Evolutionary conservation across 306 rosid genomes (phyloP), one percentile per base, ranked within the genome.

Genomic region (Begonia loranthoides): DNA sequence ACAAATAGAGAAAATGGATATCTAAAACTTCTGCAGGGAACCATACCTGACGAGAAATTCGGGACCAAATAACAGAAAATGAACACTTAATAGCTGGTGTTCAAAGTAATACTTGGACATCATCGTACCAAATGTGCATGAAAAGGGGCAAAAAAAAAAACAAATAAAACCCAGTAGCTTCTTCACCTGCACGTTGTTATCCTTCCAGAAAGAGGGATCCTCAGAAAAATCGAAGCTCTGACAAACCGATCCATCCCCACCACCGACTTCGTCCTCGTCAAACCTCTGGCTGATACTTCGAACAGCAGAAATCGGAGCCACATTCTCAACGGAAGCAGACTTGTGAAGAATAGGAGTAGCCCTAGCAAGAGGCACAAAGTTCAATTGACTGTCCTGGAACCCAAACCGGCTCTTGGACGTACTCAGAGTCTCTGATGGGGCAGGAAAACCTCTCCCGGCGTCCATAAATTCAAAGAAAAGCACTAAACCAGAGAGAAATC

Each of bases 151-250:
- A 28, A 28, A 28, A 28, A 28, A 28, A 28, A 28, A 28, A 28
- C 9, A 28, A 2, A 28, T 28, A 7, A 3, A 28, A 28, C 9
- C 36, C 6, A 28, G 36, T 28, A 28, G 36, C 36, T 28, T 28
- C 36, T 28, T 22, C 72, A 90, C 99, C 95, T 90, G 99, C 33
- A 90, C 99, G 59, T 86, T 90, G 66, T 86, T 94, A 56, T 90
- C 99, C 67, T 78, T 83, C 99, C 99, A 90, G 70, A 90, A 90
- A 22, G 95, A 74, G 13, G 99, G 96, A 45, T 90, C 99, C 33
- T 90, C 96, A 3, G 8, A 28, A 21, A 90, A 41, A 73, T 90
- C 99, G 49, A 86, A 90, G 70, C 79, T 76, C 51, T 73, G 87
- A 54, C 56, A 51, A 0, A 84, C 69, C 10, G 80, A 65, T 61